Base-by-base conservation (phyloP, 1,284 basidiomycete species). In the Blastosporella zonata region DNA sequence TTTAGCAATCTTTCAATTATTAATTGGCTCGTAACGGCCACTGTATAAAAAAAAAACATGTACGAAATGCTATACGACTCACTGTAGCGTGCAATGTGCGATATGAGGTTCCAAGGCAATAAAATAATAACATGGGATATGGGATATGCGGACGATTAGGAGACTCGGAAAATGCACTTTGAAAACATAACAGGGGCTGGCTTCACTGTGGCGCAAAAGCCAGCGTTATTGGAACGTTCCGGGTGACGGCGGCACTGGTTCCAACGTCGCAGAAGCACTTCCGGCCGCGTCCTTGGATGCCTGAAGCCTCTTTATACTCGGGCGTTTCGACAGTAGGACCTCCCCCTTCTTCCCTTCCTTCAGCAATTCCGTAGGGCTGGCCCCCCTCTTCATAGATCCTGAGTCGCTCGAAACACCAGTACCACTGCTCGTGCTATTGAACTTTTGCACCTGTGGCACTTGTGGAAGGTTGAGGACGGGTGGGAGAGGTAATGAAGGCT, bases 321-420 rank as follows among this genome's bases (percentile, higher is more conserved):
- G 84, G 42, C 84, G 74, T 64, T 88, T 88, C 42, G 78, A 74
- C 49, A 81, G 67, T 47, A 77, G 67, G 41, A 75, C 66, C 35
- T 74, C 77, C 1, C 83, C 84, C 46, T 69, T 70, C 59, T 71
- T 75, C 46, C 79, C 79, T 63, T 85, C 78, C 62, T 78, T 82
- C 44, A 71, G 62, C 44, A 87, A 66, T 65, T 88, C 85, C 9
- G 84, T 85, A 20, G 87, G 86, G 57, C 85, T 88, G 36, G 84
- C 79, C 2, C 75, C 75, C 15, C 86, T 76, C 63, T 88, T 88
- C 36, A 75, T 73, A 36, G 55, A 53, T 18, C 52, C 47, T 8
- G 47, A 41, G 2, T 50, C 51, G 21, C 41, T 43, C 37, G 47
- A 49, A 31, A 54, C 39, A 42, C 57, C 54, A 33, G 55, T 47